phyloP scores from a whole-genome alignment of 306 rosid species.

The Canavalia ensiformis region DNA sequence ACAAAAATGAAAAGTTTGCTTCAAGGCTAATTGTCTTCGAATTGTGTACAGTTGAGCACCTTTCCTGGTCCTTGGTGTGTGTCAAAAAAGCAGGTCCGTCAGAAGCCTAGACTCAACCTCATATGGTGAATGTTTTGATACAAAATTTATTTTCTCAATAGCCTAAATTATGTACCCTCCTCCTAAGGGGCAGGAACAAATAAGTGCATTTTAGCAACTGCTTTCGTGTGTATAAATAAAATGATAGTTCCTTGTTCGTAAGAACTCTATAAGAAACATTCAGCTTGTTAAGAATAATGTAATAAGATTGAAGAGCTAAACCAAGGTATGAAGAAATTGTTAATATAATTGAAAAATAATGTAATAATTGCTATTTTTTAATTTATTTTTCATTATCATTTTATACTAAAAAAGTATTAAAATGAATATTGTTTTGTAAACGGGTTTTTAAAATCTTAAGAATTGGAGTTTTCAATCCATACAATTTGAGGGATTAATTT shows the following conservation, averaged over 20 bases:
- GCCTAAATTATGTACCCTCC: conserved; percentile 25
- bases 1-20: not conserved
- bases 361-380: too few species aligned
- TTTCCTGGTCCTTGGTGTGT: conserved; percentile 86
- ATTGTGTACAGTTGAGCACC: conserved; percentile 76
- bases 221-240: conserved; percentile 32
- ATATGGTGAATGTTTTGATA: conserved; percentile 61
- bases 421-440: too few species aligned
- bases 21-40: conserved; percentile 36
- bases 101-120: conserved; percentile 66
- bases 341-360: not conserved
- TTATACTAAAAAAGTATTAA: too few species aligned
- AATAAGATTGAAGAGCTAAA: not conserved
- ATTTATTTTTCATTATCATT: too few species aligned
- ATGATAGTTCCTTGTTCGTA: not conserved
- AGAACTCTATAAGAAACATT: conserved; percentile 34
- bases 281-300: conserved; percentile 22
- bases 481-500: too few species aligned
- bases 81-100: conserved; percentile 72
- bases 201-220: conserved; percentile 12
- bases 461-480: too few species aligned
- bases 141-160: not conserved
- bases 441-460: too few species aligned
- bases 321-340: conserved; percentile 11
- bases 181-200: conserved; percentile 27